Evolutionary conservation across 106 monocot species (phyloP).

Genomic region (Allium fistulosum): DNA sequence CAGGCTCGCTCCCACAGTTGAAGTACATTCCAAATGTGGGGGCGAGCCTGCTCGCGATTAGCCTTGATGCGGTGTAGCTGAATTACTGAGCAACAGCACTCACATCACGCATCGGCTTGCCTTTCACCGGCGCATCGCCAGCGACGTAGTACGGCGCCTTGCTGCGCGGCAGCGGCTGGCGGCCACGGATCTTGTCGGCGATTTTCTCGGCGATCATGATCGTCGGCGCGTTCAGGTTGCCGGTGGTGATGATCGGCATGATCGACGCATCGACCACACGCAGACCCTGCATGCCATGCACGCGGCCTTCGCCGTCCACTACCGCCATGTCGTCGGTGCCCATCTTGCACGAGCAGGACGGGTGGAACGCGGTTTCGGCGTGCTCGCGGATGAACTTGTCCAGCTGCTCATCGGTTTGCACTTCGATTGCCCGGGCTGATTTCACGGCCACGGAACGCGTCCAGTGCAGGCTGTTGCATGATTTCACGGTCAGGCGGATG

Average conservation of each 20-base stretch:
- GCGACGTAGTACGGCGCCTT: neutral
- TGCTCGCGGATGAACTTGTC: neutral
- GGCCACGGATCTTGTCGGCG: neutral
- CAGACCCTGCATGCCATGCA: conserved; percentile 10
- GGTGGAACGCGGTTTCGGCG: neutral
- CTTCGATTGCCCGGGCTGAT: no score
- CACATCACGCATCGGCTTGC: no score
- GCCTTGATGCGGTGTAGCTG: no score
- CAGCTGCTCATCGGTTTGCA: neutral
- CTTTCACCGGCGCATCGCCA: no score
- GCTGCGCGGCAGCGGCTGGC: neutral
- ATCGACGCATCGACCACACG: conserved; percentile 6
- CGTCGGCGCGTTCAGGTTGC: conserved; percentile 2
- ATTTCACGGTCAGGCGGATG: no score
- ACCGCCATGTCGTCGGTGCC: neutral
- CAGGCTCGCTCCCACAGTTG: no score
- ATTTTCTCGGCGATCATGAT: conserved; percentile 1
- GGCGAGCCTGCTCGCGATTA: no score
- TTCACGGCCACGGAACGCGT: no score
- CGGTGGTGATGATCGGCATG: conserved; percentile 1
- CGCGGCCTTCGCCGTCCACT: neutral
- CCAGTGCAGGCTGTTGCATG: no score
- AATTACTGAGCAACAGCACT: no score
- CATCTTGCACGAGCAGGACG: conserved; percentile 1
- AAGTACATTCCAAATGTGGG: no score